phyloP scores from a whole-genome alignment of 1,284 basidiomycete genomes.

The Apiotrichum gracile region DNA sequence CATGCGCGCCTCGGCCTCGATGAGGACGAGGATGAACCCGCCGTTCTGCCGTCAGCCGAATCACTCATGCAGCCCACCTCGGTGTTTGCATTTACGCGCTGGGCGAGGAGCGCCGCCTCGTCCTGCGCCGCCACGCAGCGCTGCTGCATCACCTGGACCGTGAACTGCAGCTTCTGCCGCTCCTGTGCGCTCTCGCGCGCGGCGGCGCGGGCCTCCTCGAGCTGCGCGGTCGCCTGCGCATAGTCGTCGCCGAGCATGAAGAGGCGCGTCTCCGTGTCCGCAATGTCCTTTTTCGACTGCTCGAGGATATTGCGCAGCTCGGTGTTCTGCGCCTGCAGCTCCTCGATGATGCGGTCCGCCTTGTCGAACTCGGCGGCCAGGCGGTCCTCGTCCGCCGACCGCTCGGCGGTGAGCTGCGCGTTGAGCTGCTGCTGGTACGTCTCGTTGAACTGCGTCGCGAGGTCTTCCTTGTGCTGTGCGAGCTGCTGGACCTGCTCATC shows the following conservation, averaged over 20 bases:
- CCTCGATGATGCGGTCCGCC: background rate
- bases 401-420: background rate
- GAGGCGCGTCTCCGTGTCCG: background rate
- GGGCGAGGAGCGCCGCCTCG: slow-evolving; percentile 21
- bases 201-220: slow-evolving; percentile 25
- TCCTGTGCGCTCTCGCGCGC: background rate
- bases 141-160: background rate
- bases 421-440: no score
- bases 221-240: slow-evolving; percentile 30
- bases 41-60: background rate
- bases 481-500: no score
- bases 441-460: no score
- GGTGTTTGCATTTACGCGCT: background rate
- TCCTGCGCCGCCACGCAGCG: slow-evolving; percentile 15
- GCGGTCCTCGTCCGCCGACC: background rate
- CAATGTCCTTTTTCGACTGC: no score
- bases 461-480: no score
- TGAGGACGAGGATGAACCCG: slow-evolving; percentile 17
- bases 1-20: slow-evolving; percentile 26
- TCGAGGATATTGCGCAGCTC: no score
- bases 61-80: background rate
- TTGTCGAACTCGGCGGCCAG: no score
- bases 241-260: slow-evolving; percentile 27
- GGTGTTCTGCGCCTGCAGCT: background rate
- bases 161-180: background rate